Conservation (phyloP, 805 yeast species). For the Metschnikowia amazonensis region DNA sequence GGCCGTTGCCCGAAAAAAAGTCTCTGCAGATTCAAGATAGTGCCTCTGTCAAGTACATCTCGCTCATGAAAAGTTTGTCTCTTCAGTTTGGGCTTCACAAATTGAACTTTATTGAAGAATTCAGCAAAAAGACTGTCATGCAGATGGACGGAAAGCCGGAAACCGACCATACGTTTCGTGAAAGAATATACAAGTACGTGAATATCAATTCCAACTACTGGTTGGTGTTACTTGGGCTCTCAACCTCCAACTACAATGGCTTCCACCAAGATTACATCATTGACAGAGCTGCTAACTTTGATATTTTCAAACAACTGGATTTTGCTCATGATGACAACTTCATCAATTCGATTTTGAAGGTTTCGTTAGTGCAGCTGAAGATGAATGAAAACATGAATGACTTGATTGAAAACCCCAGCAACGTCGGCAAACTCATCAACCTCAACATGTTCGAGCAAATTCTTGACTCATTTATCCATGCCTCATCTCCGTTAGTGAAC, state of each 20-base stretch:
- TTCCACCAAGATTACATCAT: constrained; percentile 35
- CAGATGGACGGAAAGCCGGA: constrained; percentile 25
- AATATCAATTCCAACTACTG: constrained; percentile 43
- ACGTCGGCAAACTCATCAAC: constrained; percentile 32
- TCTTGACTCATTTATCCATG: constrained; percentile 26
- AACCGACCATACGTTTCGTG: constrained; percentile 34
- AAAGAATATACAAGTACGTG: constrained; percentile 40
- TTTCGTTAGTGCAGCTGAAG: constrained; percentile 37
- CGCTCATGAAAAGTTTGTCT: constrained; percentile 37
- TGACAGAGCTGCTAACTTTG: constrained; percentile 30
- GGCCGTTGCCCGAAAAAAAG: constrained; percentile 38
- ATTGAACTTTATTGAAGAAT: constrained; percentile 39
- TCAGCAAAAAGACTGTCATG: constrained; percentile 32
- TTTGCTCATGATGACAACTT: constrained; percentile 19
- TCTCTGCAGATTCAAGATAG: constrained; percentile 27
- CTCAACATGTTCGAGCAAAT: constrained; percentile 43
- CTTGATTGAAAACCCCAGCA: constrained; percentile 23
- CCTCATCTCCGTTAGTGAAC: constrained; percentile 18
- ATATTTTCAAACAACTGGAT: constrained; percentile 17
- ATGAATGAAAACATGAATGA: constrained; percentile 38
- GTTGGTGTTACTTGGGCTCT: constrained; percentile 38
- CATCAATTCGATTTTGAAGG: constrained; percentile 24
- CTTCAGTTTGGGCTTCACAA: constrained; percentile 43
- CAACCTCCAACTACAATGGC: constrained; percentile 25
- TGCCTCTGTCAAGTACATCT: constrained; percentile 33